Evolutionary conservation across 1,284 basidiomycete genomes (phyloP).

Genomic region (Tylopilus sp.): DNA sequence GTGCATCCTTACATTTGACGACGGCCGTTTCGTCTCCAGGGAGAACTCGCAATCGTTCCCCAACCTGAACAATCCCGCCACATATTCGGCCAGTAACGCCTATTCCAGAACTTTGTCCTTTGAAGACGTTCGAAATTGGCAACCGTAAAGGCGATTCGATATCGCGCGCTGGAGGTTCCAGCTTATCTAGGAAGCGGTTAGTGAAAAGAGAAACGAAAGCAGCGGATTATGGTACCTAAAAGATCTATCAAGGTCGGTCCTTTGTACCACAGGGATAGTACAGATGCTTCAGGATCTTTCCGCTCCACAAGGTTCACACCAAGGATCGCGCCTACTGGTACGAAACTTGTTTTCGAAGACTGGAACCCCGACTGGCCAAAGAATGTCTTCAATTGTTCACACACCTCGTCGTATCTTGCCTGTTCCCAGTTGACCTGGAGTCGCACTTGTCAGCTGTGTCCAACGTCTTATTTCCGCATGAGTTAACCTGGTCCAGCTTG

Average conservation of each 20-base stretch:
- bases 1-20: constrained; percentile 61
- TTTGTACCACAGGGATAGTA: constrained; percentile 72
- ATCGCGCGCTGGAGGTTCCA: constrained; percentile 79
- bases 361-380: constrained; percentile 84
- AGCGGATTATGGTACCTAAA: constrained; percentile 54
- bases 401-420: constrained; percentile 83
- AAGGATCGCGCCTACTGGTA: constrained; percentile 86
- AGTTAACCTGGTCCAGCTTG: constrained; percentile 82
- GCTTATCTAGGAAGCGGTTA: constrained; percentile 49
- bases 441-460: constrained; percentile 10
- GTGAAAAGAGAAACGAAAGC: background rate
- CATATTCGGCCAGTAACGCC: constrained; percentile 85
- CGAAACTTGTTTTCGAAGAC: constrained; percentile 71
- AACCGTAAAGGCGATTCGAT: constrained; percentile 77
- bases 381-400: constrained; percentile 72
- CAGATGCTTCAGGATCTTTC: constrained; percentile 45
- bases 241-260: constrained; percentile 83
- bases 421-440: constrained; percentile 77
- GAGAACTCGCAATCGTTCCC: constrained; percentile 79
- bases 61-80: constrained; percentile 86
- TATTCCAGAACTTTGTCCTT: constrained; percentile 75
- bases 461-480: background rate
- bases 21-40: constrained; percentile 89
- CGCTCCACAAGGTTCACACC: constrained; percentile 78
- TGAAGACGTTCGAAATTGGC: constrained; percentile 95